Base-by-base conservation (phyloP, 2,329 filamentous ascomycete species). In the Nemania abortiva region DNA sequence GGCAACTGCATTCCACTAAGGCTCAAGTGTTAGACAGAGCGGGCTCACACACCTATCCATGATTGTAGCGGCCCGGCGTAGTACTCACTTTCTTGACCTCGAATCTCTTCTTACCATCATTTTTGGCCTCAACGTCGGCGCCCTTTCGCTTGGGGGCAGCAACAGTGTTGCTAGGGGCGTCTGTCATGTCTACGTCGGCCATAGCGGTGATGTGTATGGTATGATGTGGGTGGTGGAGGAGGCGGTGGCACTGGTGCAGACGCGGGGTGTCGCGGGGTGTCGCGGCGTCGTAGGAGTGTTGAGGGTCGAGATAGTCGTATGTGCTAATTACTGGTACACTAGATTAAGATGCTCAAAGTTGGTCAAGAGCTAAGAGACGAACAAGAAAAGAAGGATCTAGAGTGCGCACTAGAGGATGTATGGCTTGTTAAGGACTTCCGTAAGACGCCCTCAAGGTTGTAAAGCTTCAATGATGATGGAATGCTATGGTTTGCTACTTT, bases 121-220 rank as follows among this genome's bases (percentile, higher is more conserved):
- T 82, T 64, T 87, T 88, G 68, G 82, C 80, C 72, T 87, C 87
- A 20, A 82, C 77, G 50, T 81, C 84, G 29, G 82, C 82, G 18
- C 80, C 79, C 63, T 82, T 83, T 34, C 78, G 79, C 72, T 90
- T 92, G 29, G 85, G 83, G 20, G 82, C 82, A 22, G 84, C 83
- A 71, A 82, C 84, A 77, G 83, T 70, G 77, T 82, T 81, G 47
- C 87, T 82, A 39, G 90, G 89, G 55, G 92, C 94, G 82, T 98
- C 96, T 63, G 93, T 92, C 96, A 98, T 98, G 78, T 98, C 94
- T 59, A 98, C 91, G 83, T 99, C 96, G 68, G 95, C 93, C 96
- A 98, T 98, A 72, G 70, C 80, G 73, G 53, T 60, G 37, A 6
- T 60, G 34, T 37, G 29, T 61, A 45, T 34, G 45, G 53, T 18